Conservation (phyloP, 371 early-diverging fungal species). For the Globomyces sp. region DNA sequence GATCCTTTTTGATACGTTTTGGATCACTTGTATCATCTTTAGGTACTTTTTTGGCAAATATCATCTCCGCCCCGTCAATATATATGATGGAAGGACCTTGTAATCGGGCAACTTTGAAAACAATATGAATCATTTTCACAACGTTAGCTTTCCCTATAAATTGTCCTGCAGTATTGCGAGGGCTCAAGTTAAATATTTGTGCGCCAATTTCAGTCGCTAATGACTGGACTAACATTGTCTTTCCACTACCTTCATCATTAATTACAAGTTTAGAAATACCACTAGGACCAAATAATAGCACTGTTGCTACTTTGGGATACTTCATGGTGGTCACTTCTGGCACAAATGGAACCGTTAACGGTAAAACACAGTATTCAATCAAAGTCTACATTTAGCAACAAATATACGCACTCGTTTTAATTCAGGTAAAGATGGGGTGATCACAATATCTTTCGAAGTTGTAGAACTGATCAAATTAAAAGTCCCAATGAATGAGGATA, state of each 20-base stretch:
- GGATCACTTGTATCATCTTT: slow-evolving; percentile 60
- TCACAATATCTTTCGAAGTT: slow-evolving; percentile 31
- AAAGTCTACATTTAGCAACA: slow-evolving; percentile 1
- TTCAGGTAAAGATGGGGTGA: slow-evolving; percentile 47
- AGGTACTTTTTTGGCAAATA: slow-evolving; percentile 60
- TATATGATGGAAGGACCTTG: slow-evolving; percentile 52
- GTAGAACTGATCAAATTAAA: slow-evolving; percentile 37
- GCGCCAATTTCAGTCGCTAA: slow-evolving; percentile 52
- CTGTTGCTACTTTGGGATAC: slow-evolving; percentile 20
- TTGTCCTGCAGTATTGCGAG: slow-evolving; percentile 53
- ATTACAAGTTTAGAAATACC: background rate
- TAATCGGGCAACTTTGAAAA: slow-evolving; percentile 59
- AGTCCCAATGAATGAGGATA: slow-evolving; percentile 31
- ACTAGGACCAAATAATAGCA: slow-evolving; percentile 34
- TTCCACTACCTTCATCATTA: slow-evolving; percentile 34
- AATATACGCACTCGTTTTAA: slow-evolving; percentile 35
- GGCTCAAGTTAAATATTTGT: slow-evolving; percentile 51
- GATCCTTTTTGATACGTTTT: slow-evolving; percentile 57
- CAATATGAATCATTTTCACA: slow-evolving; percentile 59
- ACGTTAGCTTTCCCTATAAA: slow-evolving; percentile 49
- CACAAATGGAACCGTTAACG: slow-evolving; percentile 39
- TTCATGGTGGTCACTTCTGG: slow-evolving; percentile 26
- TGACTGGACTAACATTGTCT: slow-evolving; percentile 47
- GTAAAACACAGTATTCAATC: slow-evolving; percentile 52
- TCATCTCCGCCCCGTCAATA: slow-evolving; percentile 55